Evolutionary conservation across 306 rosid genomes (phyloP).

Genomic region (Cicer chorassanicum): DNA sequence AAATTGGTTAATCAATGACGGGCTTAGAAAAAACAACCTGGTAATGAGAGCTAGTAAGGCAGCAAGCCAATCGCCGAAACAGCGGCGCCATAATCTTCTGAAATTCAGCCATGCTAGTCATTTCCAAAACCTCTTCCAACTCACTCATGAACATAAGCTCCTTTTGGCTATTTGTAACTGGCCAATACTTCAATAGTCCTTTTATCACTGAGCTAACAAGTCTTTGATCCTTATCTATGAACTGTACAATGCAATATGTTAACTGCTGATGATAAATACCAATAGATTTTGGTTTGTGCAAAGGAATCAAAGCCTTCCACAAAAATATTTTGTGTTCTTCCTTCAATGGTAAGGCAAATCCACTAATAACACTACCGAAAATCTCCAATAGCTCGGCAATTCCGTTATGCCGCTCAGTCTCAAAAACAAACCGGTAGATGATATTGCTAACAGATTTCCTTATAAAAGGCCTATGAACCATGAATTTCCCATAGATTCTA

Average conservation of each 20-base stretch:
- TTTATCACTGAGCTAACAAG: slow-evolving; percentile 78
- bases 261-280: slow-evolving; percentile 93
- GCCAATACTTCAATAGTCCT: slow-evolving; percentile 95
- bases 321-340: slow-evolving; percentile 93
- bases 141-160: slow-evolving; percentile 97
- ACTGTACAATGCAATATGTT: slow-evolving; percentile 89
- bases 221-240: slow-evolving; percentile 91
- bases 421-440: slow-evolving; percentile 84
- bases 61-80: slow-evolving; percentile 71
- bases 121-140: slow-evolving; percentile 92
- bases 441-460: slow-evolving; percentile 88
- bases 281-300: slow-evolving; percentile 93
- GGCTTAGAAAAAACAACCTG: slow-evolving; percentile 63
- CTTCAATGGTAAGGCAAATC: slow-evolving; percentile 95
- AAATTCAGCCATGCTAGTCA: slow-evolving; percentile 85
- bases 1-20: neutral
- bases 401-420: slow-evolving; percentile 92
- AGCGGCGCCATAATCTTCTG: slow-evolving; percentile 84
- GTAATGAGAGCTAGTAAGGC: slow-evolving; percentile 88
- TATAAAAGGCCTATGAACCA: slow-evolving; percentile 92
- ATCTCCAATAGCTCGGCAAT: slow-evolving; percentile 96
- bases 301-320: slow-evolving; percentile 87
- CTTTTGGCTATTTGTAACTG: slow-evolving; percentile 94
- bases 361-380: slow-evolving; percentile 93
- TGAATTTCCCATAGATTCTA: slow-evolving; percentile 92